These are phyloP conservation scores for Daldinia bambusicola DNA, from an alignment of 495 filamentous ascomycete species.

Conservation along the genomic window DNA sequence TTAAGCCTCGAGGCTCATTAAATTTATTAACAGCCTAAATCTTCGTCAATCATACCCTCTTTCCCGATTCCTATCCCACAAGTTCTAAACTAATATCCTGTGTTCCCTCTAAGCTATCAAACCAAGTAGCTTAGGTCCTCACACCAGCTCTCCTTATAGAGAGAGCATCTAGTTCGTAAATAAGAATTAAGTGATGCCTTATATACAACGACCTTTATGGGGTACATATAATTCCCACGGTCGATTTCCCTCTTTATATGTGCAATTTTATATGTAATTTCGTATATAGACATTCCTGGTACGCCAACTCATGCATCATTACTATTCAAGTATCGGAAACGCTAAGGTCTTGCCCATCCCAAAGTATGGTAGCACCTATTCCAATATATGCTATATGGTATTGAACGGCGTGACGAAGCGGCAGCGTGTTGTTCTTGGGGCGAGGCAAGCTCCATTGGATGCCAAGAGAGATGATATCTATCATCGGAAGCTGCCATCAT, in stretches of 20 bases:
- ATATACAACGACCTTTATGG: conserved; percentile 3
- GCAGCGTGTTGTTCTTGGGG: neutral
- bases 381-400: neutral
- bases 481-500: too few species aligned
- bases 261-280: neutral
- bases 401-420: neutral
- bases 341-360: neutral
- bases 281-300: conserved; percentile 9
- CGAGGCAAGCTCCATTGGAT: neutral
- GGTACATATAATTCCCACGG: neutral
- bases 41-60: conserved; percentile 4
- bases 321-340: conserved; percentile 11
- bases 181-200: neutral
- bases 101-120: neutral
- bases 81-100: neutral
- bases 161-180: neutral
- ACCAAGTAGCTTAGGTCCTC: neutral
- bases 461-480: neutral
- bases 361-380: neutral
- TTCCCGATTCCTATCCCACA: neutral
- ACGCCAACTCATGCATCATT: conserved; percentile 7
- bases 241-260: conserved; percentile 2
- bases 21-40: neutral
- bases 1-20: neutral
- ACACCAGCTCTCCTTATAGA: neutral